phyloP scores from a whole-genome alignment of 2,329 filamentous ascomycete species.

The Penicillium hordei region DNA sequence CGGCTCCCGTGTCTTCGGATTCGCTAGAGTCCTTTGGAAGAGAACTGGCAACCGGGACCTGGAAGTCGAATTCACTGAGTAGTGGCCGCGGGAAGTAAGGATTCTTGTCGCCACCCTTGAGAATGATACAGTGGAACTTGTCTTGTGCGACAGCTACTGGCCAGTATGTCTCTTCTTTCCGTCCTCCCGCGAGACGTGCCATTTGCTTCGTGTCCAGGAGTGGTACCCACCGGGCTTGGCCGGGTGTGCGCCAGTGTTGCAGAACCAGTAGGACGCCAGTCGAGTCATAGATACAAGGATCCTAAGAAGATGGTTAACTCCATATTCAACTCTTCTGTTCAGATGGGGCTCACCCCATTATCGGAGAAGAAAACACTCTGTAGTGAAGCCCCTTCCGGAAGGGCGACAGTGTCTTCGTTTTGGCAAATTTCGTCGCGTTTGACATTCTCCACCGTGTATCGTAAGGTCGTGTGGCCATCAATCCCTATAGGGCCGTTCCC shows the following conservation, averaged over 20 bases:
- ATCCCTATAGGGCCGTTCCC: slow-evolving; percentile 84
- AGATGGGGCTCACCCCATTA: slow-evolving; percentile 63
- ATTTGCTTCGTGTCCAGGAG: slow-evolving; percentile 85
- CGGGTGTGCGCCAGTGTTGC: slow-evolving; percentile 83
- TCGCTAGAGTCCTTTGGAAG: slow-evolving; percentile 41
- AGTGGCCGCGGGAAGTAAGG: slow-evolving; percentile 89
- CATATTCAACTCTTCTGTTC: neutral
- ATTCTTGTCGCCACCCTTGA: slow-evolving; percentile 91
- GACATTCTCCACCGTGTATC: slow-evolving; percentile 93
- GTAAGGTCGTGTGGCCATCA: slow-evolving; percentile 71
- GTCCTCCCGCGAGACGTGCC: slow-evolving; percentile 76
- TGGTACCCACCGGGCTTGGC: slow-evolving; percentile 86
- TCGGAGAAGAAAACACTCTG: slow-evolving; percentile 90
- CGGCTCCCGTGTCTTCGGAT: slow-evolving; percentile 41
- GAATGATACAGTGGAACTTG: slow-evolving; percentile 97
- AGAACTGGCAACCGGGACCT: slow-evolving; percentile 70
- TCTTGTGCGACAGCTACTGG: slow-evolving; percentile 88
- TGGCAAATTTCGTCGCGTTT: slow-evolving; percentile 93
- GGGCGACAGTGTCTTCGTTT: slow-evolving; percentile 85
- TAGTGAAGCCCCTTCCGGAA: slow-evolving; percentile 71
- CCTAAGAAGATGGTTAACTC: slow-evolving; percentile 50
- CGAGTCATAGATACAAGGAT: slow-evolving; percentile 94
- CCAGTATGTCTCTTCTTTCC: slow-evolving; percentile 89
- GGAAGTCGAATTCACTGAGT: slow-evolving; percentile 90
- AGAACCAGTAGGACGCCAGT: slow-evolving; percentile 84